Evolutionary conservation across 2,329 filamentous ascomycete species (phyloP), one percentile per base, ranked within the genome.

Genomic region (Ophiosphaerella herpotricha): DNA sequence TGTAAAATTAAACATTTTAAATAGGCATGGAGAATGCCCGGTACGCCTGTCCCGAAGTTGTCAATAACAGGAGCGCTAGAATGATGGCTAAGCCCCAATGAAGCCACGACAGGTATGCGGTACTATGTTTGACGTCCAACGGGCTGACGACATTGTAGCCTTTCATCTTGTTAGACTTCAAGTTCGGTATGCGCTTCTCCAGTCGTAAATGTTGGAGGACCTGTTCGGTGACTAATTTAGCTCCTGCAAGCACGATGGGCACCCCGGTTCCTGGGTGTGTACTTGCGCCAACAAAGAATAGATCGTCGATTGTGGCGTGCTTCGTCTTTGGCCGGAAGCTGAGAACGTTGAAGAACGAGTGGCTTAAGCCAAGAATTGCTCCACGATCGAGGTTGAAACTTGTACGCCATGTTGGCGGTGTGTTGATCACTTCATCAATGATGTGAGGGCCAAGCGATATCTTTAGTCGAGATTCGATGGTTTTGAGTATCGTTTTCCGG

Each of bases 261-360:
- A 91, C 88, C 0, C 88, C 88, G 0, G 88, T 90, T 1, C 88
- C 88, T 0, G 88, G 88, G 74, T 91, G 88, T 16, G 87, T 88
- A 63, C 84, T 87, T 1, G 88, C 88, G 31, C 88, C 88, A 0
- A 90, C 88, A 64, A 91, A 90, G 64, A 89, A 90, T 21, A 85
- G 70, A 2, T 77, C 75, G 11, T 74, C 57, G 14, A 86, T 74
- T 5, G 75, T 77, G 4, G 73, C 60, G 29, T 86, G 76, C 55
- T 77, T 75, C 0, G 84, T 88, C 35, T 77, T 76, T 0, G 86
- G 86, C 1, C 86, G 76, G 75, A 89, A 89, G 31, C 80, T 80
- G 0, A 89, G 77, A 12, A 89, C 85, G 64, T 89, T 89, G 76
- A 89, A 88, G 75, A 91, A 90, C 26, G 80, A 83, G 73, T 91